Evolutionary conservation across 768 basidiomycete species (phyloP).

Genomic region (Phallus indusiatus): DNA sequence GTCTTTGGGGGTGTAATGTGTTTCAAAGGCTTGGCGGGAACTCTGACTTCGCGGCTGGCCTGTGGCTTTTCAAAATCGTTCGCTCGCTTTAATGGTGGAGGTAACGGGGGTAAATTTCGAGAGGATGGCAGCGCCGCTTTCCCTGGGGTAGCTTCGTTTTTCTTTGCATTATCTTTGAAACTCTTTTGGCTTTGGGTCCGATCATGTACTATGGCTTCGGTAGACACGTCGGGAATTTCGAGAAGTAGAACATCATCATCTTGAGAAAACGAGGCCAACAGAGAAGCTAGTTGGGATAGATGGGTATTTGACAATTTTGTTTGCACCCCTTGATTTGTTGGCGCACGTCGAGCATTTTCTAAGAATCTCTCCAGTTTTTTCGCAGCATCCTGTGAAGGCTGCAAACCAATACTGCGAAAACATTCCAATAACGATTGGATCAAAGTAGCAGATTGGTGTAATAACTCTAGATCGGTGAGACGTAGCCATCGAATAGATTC

Average conservation of each 20-base stretch:
- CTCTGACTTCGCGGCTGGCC: not conserved
- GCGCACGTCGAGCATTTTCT: slow-evolving; percentile 38
- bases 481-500: slow-evolving; percentile 84
- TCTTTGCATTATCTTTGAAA: not conserved
- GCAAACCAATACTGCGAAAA: slow-evolving; percentile 53
- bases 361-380: slow-evolving; percentile 59
- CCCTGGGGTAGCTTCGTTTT: too few relatives aligned
- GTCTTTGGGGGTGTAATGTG: slow-evolving; percentile 30
- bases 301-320: slow-evolving; percentile 52
- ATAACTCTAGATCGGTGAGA: slow-evolving; percentile 83
- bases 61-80: not conserved
- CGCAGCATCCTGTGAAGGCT: slow-evolving; percentile 47
- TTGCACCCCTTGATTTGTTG: slow-evolving; percentile 32
- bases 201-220: not conserved
- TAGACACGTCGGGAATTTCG: slow-evolving; percentile 25
- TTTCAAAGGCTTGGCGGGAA: not conserved
- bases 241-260: slow-evolving; percentile 50
- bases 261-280: slow-evolving; percentile 53
- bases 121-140: not conserved
- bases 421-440: slow-evolving; percentile 70
- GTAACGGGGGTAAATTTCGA: not conserved
- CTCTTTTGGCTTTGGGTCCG: not conserved
- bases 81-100: not conserved
- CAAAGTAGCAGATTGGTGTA: slow-evolving; percentile 82
- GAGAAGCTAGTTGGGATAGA: slow-evolving; percentile 55